Conservation (phyloP, 2,329 filamentous ascomycete species). For the Aspergillus chevalieri region DNA sequence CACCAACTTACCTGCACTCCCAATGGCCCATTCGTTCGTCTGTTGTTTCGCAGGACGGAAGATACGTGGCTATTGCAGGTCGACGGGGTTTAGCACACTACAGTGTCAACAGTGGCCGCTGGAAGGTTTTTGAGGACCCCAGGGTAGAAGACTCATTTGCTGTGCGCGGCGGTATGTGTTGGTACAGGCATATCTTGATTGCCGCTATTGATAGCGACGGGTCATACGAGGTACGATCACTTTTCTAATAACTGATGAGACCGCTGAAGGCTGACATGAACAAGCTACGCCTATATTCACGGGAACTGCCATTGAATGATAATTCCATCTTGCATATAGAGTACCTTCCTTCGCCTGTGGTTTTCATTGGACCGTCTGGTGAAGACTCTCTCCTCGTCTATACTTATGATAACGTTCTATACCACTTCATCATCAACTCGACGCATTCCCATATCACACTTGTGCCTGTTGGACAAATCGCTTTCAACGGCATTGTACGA, state of each 20-base stretch:
- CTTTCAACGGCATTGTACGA: slow-evolving; percentile 90
- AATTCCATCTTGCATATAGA: slow-evolving; percentile 70
- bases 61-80: slow-evolving; percentile 95
- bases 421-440: slow-evolving; percentile 84
- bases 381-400: slow-evolving; percentile 94
- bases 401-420: slow-evolving; percentile 91
- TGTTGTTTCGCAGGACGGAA: slow-evolving; percentile 82
- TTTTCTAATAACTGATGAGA: not conserved
- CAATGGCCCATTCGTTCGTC: slow-evolving; percentile 90
- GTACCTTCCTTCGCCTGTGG: slow-evolving; percentile 74
- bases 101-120: slow-evolving; percentile 85
- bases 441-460: slow-evolving; percentile 66
- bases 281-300: slow-evolving; percentile 79
- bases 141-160: slow-evolving; percentile 83
- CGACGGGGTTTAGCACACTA: slow-evolving; percentile 89
- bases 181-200: slow-evolving; percentile 93
- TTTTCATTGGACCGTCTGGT: slow-evolving; percentile 80
- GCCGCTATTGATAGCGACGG: slow-evolving; percentile 83
- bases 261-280: slow-evolving; percentile 10
- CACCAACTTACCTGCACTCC: slow-evolving; percentile 73
- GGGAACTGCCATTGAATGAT: slow-evolving; percentile 71
- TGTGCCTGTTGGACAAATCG: slow-evolving; percentile 94
- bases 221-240: slow-evolving; percentile 59
- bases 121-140: slow-evolving; percentile 86
- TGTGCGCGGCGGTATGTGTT: slow-evolving; percentile 94